Evolutionary conservation across 2,329 filamentous ascomycete genomes (phyloP), one percentile per base, ranked within the genome.

Genomic region (Ophiosphaerella herpotricha): DNA sequence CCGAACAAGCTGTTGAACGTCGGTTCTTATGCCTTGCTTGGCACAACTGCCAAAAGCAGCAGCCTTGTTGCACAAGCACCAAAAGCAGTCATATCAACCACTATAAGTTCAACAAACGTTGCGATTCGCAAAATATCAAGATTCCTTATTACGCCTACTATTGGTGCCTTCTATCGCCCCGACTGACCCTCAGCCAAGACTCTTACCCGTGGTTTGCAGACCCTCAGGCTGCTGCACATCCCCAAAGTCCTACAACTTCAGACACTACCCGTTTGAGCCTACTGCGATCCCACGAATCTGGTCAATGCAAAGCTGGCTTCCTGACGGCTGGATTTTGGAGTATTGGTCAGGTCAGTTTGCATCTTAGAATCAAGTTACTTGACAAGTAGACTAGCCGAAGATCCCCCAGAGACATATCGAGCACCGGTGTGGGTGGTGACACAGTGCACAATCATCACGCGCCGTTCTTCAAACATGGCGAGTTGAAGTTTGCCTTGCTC

Each of bases 1-100:
- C 43, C 51, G 52, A 60, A 58, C 54, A 29, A 43, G 44, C 36
- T 46, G 54, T 63, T 57, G 51, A 39, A 43, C 39, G 34, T 45
- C 16, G 26, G 36, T 43, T 14, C 50, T 52, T 44, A 57, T 54
- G 50, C 54, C 26, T 12, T 16, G 11, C 26, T 39, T 48, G 14
- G 40, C 34, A 39, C 13, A 48, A 23, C 18, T 39, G n/a, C 34
- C n/a, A 12, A n/a, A 39, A 39, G 40, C 14, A 26, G 12, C 24
- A 31, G 13, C 12, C n/a, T 32, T 32, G 12, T 23, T 29, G 40
- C 34, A 39, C 13, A 48, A 23, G 14, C 34, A 21, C 34, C n/a
- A 23, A n/a, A 39, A 34, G 40, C 24, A 26, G 12, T 24, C 29
- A 18, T 18, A n/a, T 32, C 18, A 8, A 11, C 26, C 13, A 33